Conservation (phyloP, 2,329 filamentous ascomycete genomes). For the Talaromyces sp. region DNA sequence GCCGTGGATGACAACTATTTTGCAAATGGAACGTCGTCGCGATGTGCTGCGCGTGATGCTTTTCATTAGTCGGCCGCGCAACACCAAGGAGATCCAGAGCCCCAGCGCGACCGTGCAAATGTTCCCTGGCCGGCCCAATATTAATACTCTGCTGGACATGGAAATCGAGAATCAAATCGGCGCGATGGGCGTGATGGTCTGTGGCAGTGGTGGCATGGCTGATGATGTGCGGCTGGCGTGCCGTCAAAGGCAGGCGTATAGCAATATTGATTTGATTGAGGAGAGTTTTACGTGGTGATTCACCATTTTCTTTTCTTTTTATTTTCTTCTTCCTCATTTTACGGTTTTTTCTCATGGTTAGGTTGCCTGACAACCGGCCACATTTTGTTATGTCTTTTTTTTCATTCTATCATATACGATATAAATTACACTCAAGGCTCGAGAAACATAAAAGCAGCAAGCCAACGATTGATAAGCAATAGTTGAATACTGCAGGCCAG, state of each 20-base stretch:
- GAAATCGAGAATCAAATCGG: slow-evolving; percentile 79
- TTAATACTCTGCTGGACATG: slow-evolving; percentile 70
- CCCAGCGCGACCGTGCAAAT: slow-evolving; percentile 79
- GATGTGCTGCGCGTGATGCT: slow-evolving; percentile 81
- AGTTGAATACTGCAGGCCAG: too few relatives aligned
- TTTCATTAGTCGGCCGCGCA: slow-evolving; percentile 83
- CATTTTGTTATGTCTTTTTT: not conserved
- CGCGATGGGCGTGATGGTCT: slow-evolving; percentile 81
- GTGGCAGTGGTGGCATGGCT: slow-evolving; percentile 67
- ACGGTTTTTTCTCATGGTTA: not conserved
- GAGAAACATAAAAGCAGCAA: not conserved
- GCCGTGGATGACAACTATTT: slow-evolving; percentile 73
- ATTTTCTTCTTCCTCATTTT: not conserved
- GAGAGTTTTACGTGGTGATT: slow-evolving; percentile 59
- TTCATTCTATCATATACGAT: not conserved
- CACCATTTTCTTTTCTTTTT: not conserved
- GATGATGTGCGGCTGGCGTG: slow-evolving; percentile 71
- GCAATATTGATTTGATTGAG: slow-evolving; percentile 68
- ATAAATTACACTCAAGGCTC: not conserved
- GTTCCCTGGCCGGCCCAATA: slow-evolving; percentile 82
- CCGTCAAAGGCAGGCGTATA: slow-evolving; percentile 55
- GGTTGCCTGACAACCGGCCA: not conserved
- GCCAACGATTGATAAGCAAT: not conserved
- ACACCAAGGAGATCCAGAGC: slow-evolving; percentile 72
- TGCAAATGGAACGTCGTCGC: slow-evolving; percentile 72